Base-by-base conservation (phyloP, 2,329 filamentous ascomycete species). In the Grosmannia penicillata region DNA sequence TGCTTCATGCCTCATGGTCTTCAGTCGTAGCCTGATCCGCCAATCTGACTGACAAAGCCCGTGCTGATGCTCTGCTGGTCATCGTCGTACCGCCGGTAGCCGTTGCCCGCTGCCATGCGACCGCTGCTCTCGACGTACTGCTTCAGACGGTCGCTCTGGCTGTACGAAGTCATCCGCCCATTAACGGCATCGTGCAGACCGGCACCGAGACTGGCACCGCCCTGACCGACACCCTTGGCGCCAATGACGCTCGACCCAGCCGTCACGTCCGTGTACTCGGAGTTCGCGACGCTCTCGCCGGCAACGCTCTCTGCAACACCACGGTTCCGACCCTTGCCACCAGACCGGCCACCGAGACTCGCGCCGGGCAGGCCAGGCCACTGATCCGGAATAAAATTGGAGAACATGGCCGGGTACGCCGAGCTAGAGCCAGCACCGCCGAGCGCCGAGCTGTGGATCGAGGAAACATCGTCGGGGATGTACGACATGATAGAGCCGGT, bases 61-160 rank as follows among this genome's bases (percentile, higher is more conserved):
- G 91, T 96, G 53, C 85, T 94, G 52, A 96, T 76, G 59, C 89
- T 96, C 61, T 91, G 85, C 52, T 91, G 85, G 55, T 96, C 91
- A 48, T 98, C 91, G 49, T 98, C 91, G 45, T 80, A 75, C 37
- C 66, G 68, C 50, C 78, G 80, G 53, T 74, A 84, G 37, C 78
- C 75, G 55, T 78, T 83, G 45, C 71, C 66, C 22, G 67, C 68
- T 32, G 75, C 75, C 45, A 74, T 66, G 36, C 82, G 81, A 9
- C 79, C 78, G 43, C 79, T 81, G 49, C 78, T 85, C 58, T 96
- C 91, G 22, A 95, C 84, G 52, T 94, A 96, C 49, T 91, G 82
- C 62, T 91, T 93, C 44, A 98, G 70, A 34, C 91, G 84, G 54
- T 98, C 91, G 37, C 80, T 86, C 53, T 93, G 85, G 48, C 74